Evolutionary conservation across 192 early-diverging fungal genomes (phyloP).

Genomic region (Coemansia sp.): DNA sequence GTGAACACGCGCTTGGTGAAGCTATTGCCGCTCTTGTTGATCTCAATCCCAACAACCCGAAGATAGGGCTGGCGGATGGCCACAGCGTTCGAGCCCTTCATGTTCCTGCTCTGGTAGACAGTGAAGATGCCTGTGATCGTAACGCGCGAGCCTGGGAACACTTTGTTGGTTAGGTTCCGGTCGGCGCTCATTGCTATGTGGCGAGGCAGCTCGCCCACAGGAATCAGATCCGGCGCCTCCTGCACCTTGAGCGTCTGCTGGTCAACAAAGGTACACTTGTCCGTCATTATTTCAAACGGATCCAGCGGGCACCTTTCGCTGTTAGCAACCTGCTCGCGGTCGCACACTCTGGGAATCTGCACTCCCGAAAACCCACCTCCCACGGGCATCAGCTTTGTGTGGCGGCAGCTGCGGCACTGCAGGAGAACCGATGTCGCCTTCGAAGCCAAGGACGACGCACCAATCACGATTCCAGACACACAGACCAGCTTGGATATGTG

Average conservation of each 20-base stretch:
- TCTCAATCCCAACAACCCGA: constrained; percentile 88
- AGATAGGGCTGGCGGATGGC: constrained; percentile 94
- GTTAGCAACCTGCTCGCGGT: constrained; percentile 53
- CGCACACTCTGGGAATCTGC: constrained; percentile 85
- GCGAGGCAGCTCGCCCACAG: constrained; percentile 96
- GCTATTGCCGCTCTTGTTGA: constrained; percentile 71
- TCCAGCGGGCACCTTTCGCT: constrained; percentile 66
- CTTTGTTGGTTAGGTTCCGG: constrained; percentile 77
- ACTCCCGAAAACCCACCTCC: constrained; percentile 83
- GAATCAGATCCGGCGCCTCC: constrained; percentile 95
- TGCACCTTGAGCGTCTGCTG: constrained; percentile 97
- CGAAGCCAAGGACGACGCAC: constrained; percentile 80
- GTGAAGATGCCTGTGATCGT: constrained; percentile 95
- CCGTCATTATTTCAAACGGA: constrained; percentile 91
- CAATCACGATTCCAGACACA: constrained; percentile 94
- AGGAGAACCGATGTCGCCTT: constrained; percentile 88
- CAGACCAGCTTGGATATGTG: constrained; percentile 89
- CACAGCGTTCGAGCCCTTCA: constrained; percentile 73
- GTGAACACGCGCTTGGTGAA: constrained; percentile 72
- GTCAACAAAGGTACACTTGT: constrained; percentile 95
- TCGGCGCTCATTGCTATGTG: constrained; percentile 91
- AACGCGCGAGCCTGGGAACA: constrained; percentile 91
- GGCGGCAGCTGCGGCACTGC: constrained; percentile 85
- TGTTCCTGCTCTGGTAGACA: constrained; percentile 77
- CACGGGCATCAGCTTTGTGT: constrained; percentile 79